A percentile compares a stretch with the other conserved stretches of the same genome.
Evolutionary conservation across 2,329 filamentous ascomycete species (phyloP).

Genomic region (Aspergillus arachidicola): DNA sequence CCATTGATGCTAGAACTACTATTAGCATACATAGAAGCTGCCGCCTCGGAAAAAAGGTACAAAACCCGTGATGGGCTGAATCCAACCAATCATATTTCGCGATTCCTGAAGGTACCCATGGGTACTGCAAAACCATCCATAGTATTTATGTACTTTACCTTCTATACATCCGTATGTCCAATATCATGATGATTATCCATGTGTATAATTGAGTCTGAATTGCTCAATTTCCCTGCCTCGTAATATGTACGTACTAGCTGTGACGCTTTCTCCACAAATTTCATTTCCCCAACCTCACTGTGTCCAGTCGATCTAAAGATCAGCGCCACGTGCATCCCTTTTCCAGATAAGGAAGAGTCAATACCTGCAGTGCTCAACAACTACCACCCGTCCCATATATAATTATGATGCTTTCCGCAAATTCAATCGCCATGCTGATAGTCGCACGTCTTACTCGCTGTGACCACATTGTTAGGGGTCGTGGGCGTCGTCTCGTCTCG

Average conservation of each 20-base stretch:
- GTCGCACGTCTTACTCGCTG: too few relatives aligned
- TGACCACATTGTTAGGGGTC: not conserved
- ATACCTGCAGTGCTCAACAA: not conserved
- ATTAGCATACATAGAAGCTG: not conserved
- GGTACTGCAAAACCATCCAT: not conserved
- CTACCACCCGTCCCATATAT: not conserved
- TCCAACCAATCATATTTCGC: not conserved
- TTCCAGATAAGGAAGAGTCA: not conserved
- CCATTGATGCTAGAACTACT: not conserved
- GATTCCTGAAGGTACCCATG: not conserved
- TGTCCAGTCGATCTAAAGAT: constrained; percentile 1
- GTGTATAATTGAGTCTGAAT: not conserved
- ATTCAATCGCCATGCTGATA: not conserved
- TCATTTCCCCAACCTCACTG: not conserved
- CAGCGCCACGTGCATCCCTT: not conserved
- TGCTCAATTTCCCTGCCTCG: not conserved
- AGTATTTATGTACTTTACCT: not conserved
- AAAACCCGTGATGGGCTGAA: not conserved
- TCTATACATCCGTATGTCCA: not conserved
- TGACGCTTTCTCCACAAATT: not conserved
- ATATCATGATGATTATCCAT: not conserved
- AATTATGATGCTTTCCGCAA: not conserved
- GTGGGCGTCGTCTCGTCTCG: not conserved
- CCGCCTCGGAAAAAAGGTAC: not conserved
- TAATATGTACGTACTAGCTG: not conserved